phyloP scores from a whole-genome alignment of 1,284 basidiomycete species.

The Hypsizygus ulmarius region DNA sequence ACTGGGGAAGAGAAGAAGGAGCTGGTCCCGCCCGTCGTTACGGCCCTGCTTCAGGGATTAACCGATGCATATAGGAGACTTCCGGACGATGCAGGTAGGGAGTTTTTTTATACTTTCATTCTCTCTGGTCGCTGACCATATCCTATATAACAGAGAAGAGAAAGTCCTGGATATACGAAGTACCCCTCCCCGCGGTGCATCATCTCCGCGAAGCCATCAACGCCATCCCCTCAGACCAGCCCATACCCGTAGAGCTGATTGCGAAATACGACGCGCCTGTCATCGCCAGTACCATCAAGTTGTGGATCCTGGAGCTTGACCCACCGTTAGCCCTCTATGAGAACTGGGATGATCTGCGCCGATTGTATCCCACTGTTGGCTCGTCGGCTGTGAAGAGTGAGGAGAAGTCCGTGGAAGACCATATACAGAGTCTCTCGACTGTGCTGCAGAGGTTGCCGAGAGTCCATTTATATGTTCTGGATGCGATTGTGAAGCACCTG shows the following conservation, averaged over 20 bases:
- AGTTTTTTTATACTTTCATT: neutral
- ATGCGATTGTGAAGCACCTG: slow-evolving; percentile 78
- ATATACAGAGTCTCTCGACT: slow-evolving; percentile 65
- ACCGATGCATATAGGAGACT: slow-evolving; percentile 63
- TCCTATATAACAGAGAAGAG: slow-evolving; percentile 62
- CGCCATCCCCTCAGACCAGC: slow-evolving; percentile 60
- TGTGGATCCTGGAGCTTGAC: slow-evolving; percentile 85
- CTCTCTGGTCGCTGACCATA: slow-evolving; percentile 1
- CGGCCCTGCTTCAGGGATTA: slow-evolving; percentile 64
- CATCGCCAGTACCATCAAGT: slow-evolving; percentile 78
- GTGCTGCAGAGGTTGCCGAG: slow-evolving; percentile 75
- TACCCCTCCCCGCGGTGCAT: slow-evolving; percentile 79
- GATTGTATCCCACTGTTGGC: slow-evolving; percentile 76
- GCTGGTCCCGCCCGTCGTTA: slow-evolving; percentile 72
- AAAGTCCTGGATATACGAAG: slow-evolving; percentile 91
- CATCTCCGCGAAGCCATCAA: slow-evolving; percentile 83
- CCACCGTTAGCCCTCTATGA: slow-evolving; percentile 83
- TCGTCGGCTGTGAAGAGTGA: slow-evolving; percentile 48
- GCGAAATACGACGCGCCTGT: slow-evolving; percentile 82
- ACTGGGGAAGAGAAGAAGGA: slow-evolving; percentile 57
- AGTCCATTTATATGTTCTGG: slow-evolving; percentile 81
- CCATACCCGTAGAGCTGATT: slow-evolving; percentile 65
- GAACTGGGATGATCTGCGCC: slow-evolving; percentile 86
- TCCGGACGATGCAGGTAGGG: slow-evolving; percentile 61
- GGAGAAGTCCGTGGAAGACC: slow-evolving; percentile 51